Conservation (phyloP, 331 rosid species). For the Rosa hybrid region DNA sequence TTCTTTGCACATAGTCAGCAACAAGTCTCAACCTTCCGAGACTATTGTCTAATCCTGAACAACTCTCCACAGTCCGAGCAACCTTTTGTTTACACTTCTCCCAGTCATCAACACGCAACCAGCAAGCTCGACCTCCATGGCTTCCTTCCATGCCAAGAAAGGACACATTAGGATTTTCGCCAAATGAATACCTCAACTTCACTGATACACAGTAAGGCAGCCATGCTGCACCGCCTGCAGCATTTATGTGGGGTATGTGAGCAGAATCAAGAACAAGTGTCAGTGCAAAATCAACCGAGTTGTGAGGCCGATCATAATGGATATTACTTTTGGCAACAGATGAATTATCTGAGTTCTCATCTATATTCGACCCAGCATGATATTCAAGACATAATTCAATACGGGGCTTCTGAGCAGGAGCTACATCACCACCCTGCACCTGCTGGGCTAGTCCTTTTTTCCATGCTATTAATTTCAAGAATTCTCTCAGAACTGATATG, state of each 20-base stretch:
- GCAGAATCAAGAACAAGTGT: conserved; percentile 98
- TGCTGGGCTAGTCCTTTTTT: conserved; percentile 83
- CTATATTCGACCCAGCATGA: conserved; percentile 68
- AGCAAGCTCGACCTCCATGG: conserved; percentile 98
- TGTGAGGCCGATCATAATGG: conserved; percentile 83
- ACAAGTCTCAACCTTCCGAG: conserved; percentile 93
- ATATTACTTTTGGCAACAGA: conserved; percentile 84
- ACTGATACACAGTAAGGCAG: conserved; percentile 96
- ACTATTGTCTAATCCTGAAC: conserved; percentile 61
- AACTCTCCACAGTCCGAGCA: conserved; percentile 72
- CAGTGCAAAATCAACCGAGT: conserved; percentile 89
- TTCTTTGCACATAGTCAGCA: conserved; percentile 88
- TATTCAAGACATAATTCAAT: conserved; percentile 97
- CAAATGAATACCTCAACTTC: conserved; percentile 80
- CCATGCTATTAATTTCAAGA: conserved; percentile 96
- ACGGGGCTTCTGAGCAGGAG: conserved; percentile 87
- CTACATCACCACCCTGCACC: conserved; percentile 79
- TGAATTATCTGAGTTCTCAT: conserved; percentile 56
- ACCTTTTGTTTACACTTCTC: conserved; percentile 83
- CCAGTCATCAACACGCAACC: conserved; percentile 92
- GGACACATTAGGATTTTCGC: conserved; percentile 68
- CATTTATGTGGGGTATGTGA: conserved; percentile 83
- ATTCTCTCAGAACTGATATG: conserved; percentile 85
- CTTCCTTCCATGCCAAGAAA: conserved; percentile 96
- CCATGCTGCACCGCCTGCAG: conserved; percentile 99